Evolutionary conservation across 441 rosid species (phyloP).

Genomic region (Mallotus repandus): DNA sequence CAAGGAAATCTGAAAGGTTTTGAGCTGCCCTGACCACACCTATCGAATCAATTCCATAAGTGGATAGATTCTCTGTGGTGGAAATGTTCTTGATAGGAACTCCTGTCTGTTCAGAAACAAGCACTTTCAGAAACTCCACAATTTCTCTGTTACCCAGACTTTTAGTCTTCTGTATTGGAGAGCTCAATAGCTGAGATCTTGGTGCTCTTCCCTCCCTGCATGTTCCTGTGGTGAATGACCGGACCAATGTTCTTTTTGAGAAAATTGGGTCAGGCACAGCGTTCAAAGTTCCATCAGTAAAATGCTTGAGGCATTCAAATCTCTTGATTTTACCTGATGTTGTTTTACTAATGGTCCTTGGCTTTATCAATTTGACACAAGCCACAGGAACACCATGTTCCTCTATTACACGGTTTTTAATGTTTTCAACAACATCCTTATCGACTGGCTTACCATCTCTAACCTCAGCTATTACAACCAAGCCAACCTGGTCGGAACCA

Average conservation of each 20-base stretch:
- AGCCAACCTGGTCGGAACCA: slow-evolving; percentile 59
- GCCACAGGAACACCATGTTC: slow-evolving; percentile 64
- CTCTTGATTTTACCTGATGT: slow-evolving; percentile 80
- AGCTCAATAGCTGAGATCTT: slow-evolving; percentile 30
- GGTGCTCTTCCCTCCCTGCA: slow-evolving; percentile 50
- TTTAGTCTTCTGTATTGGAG: slow-evolving; percentile 29
- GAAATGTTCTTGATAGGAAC: slow-evolving; percentile 43
- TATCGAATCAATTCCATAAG: slow-evolving; percentile 77
- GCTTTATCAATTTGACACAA: slow-evolving; percentile 57
- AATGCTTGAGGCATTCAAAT: slow-evolving; percentile 66
- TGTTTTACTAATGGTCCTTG: slow-evolving; percentile 66
- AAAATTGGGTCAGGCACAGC: slow-evolving; percentile 39
- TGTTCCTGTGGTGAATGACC: slow-evolving; percentile 59
- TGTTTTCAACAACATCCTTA: slow-evolving; percentile 39
- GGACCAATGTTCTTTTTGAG: slow-evolving; percentile 32
- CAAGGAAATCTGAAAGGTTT: slow-evolving; percentile 62
- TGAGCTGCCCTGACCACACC: slow-evolving; percentile 78
- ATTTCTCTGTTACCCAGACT: slow-evolving; percentile 42
- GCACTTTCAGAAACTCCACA: slow-evolving; percentile 46
- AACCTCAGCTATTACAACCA: slow-evolving; percentile 72
- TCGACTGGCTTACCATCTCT: slow-evolving; percentile 51
- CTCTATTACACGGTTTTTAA: slow-evolving; percentile 48
- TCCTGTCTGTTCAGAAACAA: slow-evolving; percentile 59
- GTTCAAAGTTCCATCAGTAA: slow-evolving; percentile 53
- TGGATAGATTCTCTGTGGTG: slow-evolving; percentile 51